Evolutionary conservation across 768 basidiomycete species (phyloP), one percentile per base, ranked within the genome.

Genomic region (Russula vinacea): DNA sequence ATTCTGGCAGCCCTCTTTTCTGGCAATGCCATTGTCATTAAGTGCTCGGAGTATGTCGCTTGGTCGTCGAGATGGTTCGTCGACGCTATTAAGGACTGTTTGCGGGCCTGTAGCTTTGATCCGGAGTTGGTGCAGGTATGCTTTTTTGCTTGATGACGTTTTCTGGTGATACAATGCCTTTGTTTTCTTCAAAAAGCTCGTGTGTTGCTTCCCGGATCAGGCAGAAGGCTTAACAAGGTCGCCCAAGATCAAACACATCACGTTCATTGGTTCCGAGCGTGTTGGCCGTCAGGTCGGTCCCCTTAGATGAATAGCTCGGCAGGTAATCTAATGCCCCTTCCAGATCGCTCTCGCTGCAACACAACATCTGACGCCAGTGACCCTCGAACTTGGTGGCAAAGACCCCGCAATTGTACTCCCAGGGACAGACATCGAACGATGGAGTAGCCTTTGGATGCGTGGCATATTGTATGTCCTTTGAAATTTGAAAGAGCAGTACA

Each of bases 321-420:
- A n/a, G 9, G 19, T 26, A 5, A n/a, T 44, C 26, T 6, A 51
- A 24, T 62, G 33, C 19, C 55, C 22, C 45, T 35, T 59, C 29
- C 72, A 93, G 86, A 84, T 98, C 65, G 93, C 94, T 0, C 69
- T 79, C 22, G 92, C 89, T 56, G 96, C 94, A 17, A 89, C 93
- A 0, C 84, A 88, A 66, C 82, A 94, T 71, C 81, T 97, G 50
- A 95, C 90, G 0, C 96, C 96, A 0, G 90, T 97, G 0, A 92
- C 91, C 0, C 83, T 99, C 26, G 96, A 98, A 75, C 83, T 99
- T 1, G 96, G 96, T 37, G 92, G 94, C 39, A 96, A 98, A 74
- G 96, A 99, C 72, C 93, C 95, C 1, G 89, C 90, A 1, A 83
- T 99, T 70, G 84, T 99, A 63, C 82, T 98, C 33, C 92, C 92